Percentiles rank a stretch among this genome's conserved stretches.
Conservation (phyloP, 2,329 filamentous ascomycete species). For the Didymella keratinophila region DNA sequence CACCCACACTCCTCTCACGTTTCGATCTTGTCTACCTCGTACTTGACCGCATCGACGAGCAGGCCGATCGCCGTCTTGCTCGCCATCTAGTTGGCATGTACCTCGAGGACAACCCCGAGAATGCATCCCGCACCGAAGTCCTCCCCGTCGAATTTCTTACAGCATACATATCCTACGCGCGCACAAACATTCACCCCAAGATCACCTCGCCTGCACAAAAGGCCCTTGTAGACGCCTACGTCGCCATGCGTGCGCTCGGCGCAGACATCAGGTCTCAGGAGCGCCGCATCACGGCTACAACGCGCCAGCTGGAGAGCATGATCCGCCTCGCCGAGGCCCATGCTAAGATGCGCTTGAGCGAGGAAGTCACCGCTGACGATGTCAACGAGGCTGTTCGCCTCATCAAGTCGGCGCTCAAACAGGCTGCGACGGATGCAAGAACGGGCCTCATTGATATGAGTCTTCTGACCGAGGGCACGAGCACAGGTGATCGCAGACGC, state of each 20-base stretch:
- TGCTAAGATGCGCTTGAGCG: conserved; percentile 92
- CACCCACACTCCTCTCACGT: conserved; percentile 90
- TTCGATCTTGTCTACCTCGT: conserved; percentile 98
- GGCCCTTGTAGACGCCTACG: conserved; percentile 85
- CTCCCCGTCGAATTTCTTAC: conserved; percentile 91
- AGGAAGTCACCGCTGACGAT: conserved; percentile 78
- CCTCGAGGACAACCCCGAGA: conserved; percentile 90
- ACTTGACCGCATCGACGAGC: conserved; percentile 91
- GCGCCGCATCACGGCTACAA: conserved; percentile 96
- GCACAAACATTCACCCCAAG: conserved; percentile 81
- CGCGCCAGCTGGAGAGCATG: conserved; percentile 96
- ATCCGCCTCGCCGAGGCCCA: conserved; percentile 96
- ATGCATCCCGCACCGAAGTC: conserved; percentile 79
- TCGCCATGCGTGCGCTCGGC: conserved; percentile 93
- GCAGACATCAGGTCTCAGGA: conserved; percentile 76
- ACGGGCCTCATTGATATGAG: conserved; percentile 97
- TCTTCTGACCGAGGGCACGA: conserved; percentile 91
- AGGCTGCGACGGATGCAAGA: conserved; percentile 91
- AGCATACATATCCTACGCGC: conserved; percentile 95
- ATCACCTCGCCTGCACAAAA: conserved; percentile 82
- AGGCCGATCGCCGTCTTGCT: conserved; percentile 84
- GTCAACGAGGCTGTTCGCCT: conserved; percentile 90
- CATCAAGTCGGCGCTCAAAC: conserved; percentile 94
- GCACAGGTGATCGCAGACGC: conserved; percentile 81
- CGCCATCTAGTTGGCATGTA: conserved; percentile 97